A percentile compares a stretch with the other conserved stretches of the same genome.
phyloP scores from a whole-genome alignment of 371 early-diverging fungal genomes.

The Mortierella sp. region DNA sequence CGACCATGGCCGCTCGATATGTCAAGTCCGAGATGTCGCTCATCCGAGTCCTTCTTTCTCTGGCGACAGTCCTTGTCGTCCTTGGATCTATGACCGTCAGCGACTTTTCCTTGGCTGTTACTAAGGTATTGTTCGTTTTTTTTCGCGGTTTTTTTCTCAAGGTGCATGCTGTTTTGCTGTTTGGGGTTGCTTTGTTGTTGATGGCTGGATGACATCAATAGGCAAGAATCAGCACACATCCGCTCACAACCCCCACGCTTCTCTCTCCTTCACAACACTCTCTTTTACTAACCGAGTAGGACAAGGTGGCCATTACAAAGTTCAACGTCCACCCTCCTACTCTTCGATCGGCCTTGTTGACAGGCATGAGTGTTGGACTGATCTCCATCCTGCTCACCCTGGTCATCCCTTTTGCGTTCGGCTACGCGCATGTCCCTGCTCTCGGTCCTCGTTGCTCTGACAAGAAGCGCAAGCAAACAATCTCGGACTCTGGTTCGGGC shows the following conservation, averaged over 20 bases:
- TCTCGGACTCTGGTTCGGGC: not conserved
- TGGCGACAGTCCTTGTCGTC: not conserved
- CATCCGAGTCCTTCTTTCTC: not conserved
- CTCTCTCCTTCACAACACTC: not conserved
- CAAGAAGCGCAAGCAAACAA: not conserved
- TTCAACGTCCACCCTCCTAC: not conserved
- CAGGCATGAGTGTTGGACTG: not conserved
- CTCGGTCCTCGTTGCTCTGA: not conserved
- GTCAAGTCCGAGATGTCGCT: not conserved
- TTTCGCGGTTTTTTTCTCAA: too few species aligned
- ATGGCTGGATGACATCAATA: not conserved
- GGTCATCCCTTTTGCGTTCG: not conserved
- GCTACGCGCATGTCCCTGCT: not conserved
- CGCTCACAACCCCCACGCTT: not conserved
- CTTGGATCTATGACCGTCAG: not conserved
- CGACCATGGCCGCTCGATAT: not conserved
- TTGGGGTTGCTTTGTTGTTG: not conserved
- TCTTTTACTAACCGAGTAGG: not conserved
- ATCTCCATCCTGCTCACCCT: not conserved
- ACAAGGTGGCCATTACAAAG: not conserved
- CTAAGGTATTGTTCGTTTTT: not conserved
- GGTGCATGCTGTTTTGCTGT: not conserved
- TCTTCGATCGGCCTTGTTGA: not conserved
- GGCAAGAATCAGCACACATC: not conserved
- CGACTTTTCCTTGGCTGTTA: not conserved